Base-by-base conservation (phyloP, 352 stramenopile genomes). In the Phytophthora constricta region DNA sequence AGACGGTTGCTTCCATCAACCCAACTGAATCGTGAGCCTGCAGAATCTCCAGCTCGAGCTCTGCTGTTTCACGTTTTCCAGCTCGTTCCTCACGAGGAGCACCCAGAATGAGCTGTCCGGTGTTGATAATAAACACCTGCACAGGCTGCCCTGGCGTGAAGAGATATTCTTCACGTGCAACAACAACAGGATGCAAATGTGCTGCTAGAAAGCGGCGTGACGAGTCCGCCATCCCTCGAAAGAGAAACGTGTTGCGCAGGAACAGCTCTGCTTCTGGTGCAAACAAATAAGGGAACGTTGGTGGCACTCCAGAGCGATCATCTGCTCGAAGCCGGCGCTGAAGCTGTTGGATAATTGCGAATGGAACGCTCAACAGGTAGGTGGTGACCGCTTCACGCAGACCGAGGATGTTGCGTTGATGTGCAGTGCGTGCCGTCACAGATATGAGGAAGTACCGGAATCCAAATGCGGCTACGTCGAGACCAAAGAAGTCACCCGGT, bases 1-100 rank as follows among this genome's bases (percentile, higher is more conserved):
- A 67, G 2, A 74, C 20, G 27, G 74, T 78, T 5, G 54, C 65
- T 22, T 90, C 81, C 33, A 80, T 57, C 5, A 90, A 22, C 2
- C 81, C 81, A 11, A 80, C 68, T 4, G 68, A 62, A 58, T 90
- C 79, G 46, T 82, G 68, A 11, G 61, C 19, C 48, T 87, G 77
- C 0, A 90, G 50, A n/a, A 90, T 80, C 39, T 90, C 74, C 9
- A 90, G 66, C 45, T 90, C 81, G 4, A 88, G 68, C 50, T 82
- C 72, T 5, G 75, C 72, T 20, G 71, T 80, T 34, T 78, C 62
- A 2, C 55, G 42, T 2, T 22, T 60, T 11, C 49, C 47, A 62
- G 22, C 17, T 19, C 19, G 31, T 28, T 69, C 47, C 33, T 73
- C 46, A 49, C 65, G 60, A 28, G 54, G 54, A 16, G 33, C 26